phyloP scores from a whole-genome alignment of 495 filamentous ascomycete genomes.

The Hypoxylon cercidicola region DNA sequence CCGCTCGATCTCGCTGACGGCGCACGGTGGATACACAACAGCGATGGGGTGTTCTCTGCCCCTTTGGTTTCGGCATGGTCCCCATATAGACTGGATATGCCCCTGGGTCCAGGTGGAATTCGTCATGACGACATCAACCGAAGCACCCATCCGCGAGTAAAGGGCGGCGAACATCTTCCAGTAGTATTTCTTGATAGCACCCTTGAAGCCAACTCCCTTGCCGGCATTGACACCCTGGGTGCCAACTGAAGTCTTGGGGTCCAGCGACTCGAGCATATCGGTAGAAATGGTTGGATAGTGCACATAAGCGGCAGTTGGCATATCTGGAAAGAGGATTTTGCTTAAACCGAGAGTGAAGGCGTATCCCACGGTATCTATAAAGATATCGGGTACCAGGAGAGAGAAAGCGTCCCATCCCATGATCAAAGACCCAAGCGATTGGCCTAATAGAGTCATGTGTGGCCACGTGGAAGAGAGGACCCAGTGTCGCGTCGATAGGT shows the following conservation, averaged over 20 bases:
- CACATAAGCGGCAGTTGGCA: conserved; percentile 93
- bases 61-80: conserved; percentile 59
- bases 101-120: conserved; percentile 93
- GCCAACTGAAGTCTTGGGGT: conserved; percentile 65
- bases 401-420: conserved; percentile 94
- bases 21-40: conserved; percentile 91
- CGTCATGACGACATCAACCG: conserved; percentile 93
- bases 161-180: conserved; percentile 85
- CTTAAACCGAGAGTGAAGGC: conserved; percentile 85
- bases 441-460: conserved; percentile 92
- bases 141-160: conserved; percentile 81
- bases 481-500: conserved; percentile 86
- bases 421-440: conserved; percentile 85
- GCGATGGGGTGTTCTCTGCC: conserved; percentile 58
- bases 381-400: conserved; percentile 90
- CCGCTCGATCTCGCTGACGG: conserved; percentile 80
- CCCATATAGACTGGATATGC: conserved; percentile 87
- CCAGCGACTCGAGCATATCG: conserved; percentile 91
- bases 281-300: conserved; percentile 99
- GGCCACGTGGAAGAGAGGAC: conserved; percentile 87
- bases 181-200: conserved; percentile 77
- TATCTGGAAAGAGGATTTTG: conserved; percentile 80
- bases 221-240: conserved; percentile 85
- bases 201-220: conserved; percentile 73
- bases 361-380: conserved; percentile 98